Conservation (phyloP, 2,329 filamentous ascomycete species). For the Thielaviopsis ethacetica region DNA sequence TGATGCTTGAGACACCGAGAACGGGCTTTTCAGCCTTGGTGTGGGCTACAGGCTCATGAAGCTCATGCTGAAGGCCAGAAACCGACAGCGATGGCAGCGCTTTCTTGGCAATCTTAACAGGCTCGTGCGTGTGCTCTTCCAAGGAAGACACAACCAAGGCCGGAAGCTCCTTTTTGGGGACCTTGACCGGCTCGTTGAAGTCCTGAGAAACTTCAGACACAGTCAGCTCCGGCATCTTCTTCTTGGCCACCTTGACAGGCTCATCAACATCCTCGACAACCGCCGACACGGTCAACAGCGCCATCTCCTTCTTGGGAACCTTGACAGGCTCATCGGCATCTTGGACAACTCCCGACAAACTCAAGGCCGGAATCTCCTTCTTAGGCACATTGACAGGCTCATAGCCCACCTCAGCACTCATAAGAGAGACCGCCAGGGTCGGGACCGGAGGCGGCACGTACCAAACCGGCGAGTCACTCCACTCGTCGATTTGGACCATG, state of each 20-base stretch:
- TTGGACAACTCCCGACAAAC: background rate
- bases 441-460: conserved; percentile 1
- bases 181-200: background rate
- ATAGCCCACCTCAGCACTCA: background rate
- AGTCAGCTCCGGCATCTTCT: background rate
- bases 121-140: background rate
- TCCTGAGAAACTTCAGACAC: background rate
- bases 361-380: background rate
- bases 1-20: conserved; percentile 17
- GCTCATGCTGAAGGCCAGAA: background rate
- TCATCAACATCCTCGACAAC: background rate
- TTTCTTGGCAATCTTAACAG: background rate
- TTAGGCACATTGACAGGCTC: background rate
- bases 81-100: background rate
- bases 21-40: conserved; percentile 16
- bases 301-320: background rate
- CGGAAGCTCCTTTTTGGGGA: background rate
- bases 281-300: background rate
- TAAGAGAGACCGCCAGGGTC: background rate
- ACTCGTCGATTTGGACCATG: conserved; percentile 1
- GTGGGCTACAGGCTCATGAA: conserved; percentile 13
- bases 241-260: background rate
- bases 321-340: background rate
- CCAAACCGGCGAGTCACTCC: background rate
- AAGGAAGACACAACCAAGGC: background rate